Base-by-base conservation (phyloP, 2,329 filamentous ascomycete species). In the Aaosphaeria arxii region DNA sequence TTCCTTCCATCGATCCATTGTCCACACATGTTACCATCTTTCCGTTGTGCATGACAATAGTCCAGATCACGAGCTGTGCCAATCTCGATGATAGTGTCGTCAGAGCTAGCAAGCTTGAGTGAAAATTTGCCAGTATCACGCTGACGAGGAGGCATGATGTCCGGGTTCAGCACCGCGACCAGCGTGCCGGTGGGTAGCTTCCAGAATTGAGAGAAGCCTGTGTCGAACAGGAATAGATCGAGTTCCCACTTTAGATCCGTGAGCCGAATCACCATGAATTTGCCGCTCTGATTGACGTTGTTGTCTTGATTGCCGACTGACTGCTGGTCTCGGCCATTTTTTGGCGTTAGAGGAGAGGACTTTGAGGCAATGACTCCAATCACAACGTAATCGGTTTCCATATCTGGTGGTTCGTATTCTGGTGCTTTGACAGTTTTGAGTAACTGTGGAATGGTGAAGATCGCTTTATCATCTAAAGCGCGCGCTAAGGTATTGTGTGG, bases 141-240 rank as follows among this genome's bases (percentile, higher is more conserved):
- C 51, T 84, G 85, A 0, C 88, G 87, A 0, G 92, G 92, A 3
- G 92, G 90, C 84, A 99, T 89, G 58, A 97, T 87, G 13, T 78
- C 84, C 1, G 94, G 94, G 63, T 99, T 99, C 30, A 99, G 77
- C 29, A 99, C 88, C 5, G 92, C 94, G 47, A 99, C 78, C 1
- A 97, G 81, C 0, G 91, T 96, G n/a, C 94, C 94, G 2, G 89
- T 82, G 0, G 85, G 85, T n/a, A 97, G 76, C 65, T 95, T 95
- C 87, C 92, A 97, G 74, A 94, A 99, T 46, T 88, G 85, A 11
- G 89, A 86, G 61, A 97, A 96, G 5, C 90, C 95, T 0, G 87
- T 85, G 60, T 89, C 88, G 71, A 99, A 99, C 11, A 99, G 81
- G 60, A 91, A 97, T 39, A 97, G 80, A 55, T 97, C 91, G 9